Percentiles rank a stretch among this genome's conserved stretches.
These are phyloP conservation scores for Tylopilus subfusipes DNA, from an alignment of 768 basidiomycete genomes.

Conservation along the genomic window DNA sequence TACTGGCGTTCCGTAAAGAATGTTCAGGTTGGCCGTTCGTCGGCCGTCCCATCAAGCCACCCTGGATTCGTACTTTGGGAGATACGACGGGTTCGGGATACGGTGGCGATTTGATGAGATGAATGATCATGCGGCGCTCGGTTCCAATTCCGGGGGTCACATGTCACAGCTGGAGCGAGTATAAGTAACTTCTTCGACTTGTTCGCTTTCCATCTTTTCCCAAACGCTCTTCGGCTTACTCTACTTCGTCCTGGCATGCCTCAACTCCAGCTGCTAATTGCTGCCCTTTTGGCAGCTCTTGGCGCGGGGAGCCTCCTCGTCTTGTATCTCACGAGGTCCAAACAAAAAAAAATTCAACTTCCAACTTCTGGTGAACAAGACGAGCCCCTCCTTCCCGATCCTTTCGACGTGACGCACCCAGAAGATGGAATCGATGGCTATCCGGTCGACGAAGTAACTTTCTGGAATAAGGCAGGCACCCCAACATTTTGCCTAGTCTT, in stretches of 20 bases:
- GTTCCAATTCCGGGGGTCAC: not conserved
- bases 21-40: no score
- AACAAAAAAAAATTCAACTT: slow-evolving; percentile 52
- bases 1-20: not conserved
- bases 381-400: slow-evolving; percentile 40
- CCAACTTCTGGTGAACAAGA: slow-evolving; percentile 29
- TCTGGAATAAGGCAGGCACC: slow-evolving; percentile 53
- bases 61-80: not conserved
- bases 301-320: slow-evolving; percentile 44
- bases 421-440: slow-evolving; percentile 68
- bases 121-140: not conserved
- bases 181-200: not conserved
- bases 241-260: slow-evolving; percentile 42
- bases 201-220: not conserved
- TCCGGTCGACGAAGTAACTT: slow-evolving; percentile 56
- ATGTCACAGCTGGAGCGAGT: not conserved
- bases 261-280: slow-evolving; percentile 55
- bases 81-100: not conserved
- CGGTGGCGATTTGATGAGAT: no score
- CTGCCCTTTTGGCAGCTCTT: slow-evolving; percentile 42
- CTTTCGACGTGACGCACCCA: slow-evolving; percentile 69
- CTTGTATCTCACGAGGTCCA: slow-evolving; percentile 39
- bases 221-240: not conserved
- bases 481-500: not conserved
- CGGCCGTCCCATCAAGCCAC: no score